These are phyloP conservation scores for Spathaspora passalidarum DNA, from an alignment of 805 yeast species.

Conservation along the genomic window DNA sequence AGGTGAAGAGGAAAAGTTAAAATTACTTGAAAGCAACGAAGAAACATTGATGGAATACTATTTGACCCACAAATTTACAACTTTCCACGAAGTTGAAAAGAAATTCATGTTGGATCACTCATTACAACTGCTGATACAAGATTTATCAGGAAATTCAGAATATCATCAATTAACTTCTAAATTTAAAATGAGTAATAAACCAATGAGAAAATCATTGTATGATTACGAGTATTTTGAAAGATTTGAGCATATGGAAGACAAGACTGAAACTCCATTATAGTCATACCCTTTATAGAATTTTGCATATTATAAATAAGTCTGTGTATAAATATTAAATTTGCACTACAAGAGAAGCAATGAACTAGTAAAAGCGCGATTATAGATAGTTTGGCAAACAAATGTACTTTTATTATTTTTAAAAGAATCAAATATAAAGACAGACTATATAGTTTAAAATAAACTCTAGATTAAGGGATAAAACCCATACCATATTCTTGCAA, in stretches of 20 bases:
- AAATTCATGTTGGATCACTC: conserved; percentile 18
- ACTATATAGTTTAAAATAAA: no score
- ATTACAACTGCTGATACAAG: conserved; percentile 14
- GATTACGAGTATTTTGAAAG: conserved; percentile 25
- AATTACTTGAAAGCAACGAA: conserved; percentile 18
- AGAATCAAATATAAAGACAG: no score
- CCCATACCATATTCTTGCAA: conserved; percentile 10
- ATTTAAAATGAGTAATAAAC: conserved; percentile 23
- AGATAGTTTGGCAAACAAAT: background rate
- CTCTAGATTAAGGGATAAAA: no score
- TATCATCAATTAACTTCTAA: conserved; percentile 24
- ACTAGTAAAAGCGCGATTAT: no score
- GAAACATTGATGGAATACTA: conserved; percentile 24
- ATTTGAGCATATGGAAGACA: conserved; percentile 9
- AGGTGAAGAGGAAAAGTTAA: conserved; percentile 20
- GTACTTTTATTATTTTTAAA: background rate
- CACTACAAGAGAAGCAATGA: no score
- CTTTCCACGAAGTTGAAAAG: conserved; percentile 22
- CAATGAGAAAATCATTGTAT: conserved; percentile 22
- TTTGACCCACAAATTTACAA: conserved; percentile 22
- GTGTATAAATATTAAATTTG: no score
- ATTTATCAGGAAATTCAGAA: conserved; percentile 17
- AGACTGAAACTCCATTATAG: no score
- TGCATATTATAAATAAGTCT: no score
- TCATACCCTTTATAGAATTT: no score